Evolutionary conservation across 257 asterid genomes (phyloP).

Genomic region (Paulownia fortunei): DNA sequence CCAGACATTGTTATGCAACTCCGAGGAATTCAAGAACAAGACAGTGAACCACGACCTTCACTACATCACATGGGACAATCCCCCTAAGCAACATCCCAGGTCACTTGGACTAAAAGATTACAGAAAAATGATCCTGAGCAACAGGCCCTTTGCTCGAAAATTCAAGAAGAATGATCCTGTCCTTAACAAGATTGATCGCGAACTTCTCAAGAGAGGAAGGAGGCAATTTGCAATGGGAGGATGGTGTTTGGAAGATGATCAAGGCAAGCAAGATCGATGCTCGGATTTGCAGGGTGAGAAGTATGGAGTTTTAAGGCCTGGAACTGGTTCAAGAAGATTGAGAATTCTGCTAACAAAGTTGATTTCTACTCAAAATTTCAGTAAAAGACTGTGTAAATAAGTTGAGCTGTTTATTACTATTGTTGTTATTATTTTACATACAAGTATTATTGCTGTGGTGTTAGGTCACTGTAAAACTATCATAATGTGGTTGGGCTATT

Average conservation of each 20-base stretch:
- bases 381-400: slow-evolving; percentile 60
- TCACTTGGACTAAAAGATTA: slow-evolving; percentile 76
- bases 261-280: slow-evolving; percentile 32
- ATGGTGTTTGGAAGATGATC: slow-evolving; percentile 58
- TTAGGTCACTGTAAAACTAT: neutral
- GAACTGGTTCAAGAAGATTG: slow-evolving; percentile 76
- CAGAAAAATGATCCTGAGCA: slow-evolving; percentile 66
- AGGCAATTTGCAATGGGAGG: slow-evolving; percentile 72
- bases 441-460: neutral
- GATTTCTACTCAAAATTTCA: slow-evolving; percentile 42
- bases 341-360: slow-evolving; percentile 53
- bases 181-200: slow-evolving; percentile 72
- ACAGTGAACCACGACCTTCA: slow-evolving; percentile 85
- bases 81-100: slow-evolving; percentile 87
- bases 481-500: no score
- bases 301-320: slow-evolving; percentile 71
- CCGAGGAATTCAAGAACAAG: slow-evolving; percentile 63
- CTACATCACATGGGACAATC: slow-evolving; percentile 83
- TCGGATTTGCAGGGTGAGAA: slow-evolving; percentile 56
- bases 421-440: no score
- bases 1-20: slow-evolving; percentile 82
- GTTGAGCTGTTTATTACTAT: no score
- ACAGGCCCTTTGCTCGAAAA: slow-evolving; percentile 82
- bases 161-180: slow-evolving; percentile 76
- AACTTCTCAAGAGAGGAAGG: slow-evolving; percentile 56